Evolutionary conservation across 257 asterid genomes (phyloP).

Genomic region (Cynanchum wilfordii): DNA sequence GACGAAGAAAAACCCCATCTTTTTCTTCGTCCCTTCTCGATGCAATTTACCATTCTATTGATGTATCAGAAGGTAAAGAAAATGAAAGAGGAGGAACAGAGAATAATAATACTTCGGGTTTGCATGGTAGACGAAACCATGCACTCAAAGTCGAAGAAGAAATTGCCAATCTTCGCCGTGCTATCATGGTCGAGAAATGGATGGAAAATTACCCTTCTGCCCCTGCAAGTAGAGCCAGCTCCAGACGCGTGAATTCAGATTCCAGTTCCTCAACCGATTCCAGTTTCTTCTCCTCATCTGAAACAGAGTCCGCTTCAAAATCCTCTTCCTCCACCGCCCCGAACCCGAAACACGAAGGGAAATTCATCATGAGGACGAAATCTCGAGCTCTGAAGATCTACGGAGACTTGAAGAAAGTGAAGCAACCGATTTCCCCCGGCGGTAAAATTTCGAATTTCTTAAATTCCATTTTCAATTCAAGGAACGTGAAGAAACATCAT

Average conservation of each 20-base stretch:
- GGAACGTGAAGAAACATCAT: slow-evolving; percentile 37
- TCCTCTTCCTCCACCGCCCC: slow-evolving; percentile 18
- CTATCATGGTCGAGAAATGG: slow-evolving; percentile 79
- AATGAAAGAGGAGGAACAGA: slow-evolving; percentile 1
- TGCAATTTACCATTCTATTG: slow-evolving; percentile 71
- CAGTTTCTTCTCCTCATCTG: slow-evolving; percentile 56
- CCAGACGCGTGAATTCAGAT: slow-evolving; percentile 36
- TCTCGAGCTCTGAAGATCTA: slow-evolving; percentile 36
- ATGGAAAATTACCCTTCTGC: slow-evolving; percentile 38
- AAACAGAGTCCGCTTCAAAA: slow-evolving; percentile 47
- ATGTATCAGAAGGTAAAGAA: slow-evolving; percentile 33
- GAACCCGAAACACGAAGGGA: slow-evolving; percentile 22
- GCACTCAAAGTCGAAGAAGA: slow-evolving; percentile 42
- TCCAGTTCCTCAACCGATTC: slow-evolving; percentile 68
- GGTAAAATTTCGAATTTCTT: slow-evolving; percentile 50
- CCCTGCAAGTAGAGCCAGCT: slow-evolving; percentile 14
- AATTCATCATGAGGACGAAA: slow-evolving; percentile 33
- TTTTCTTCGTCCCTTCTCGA: slow-evolving; percentile 83
- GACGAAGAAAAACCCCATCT: slow-evolving; percentile 53
- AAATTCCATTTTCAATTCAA: slow-evolving; percentile 64
- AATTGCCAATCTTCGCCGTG: slow-evolving; percentile 57
- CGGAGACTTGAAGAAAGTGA: slow-evolving; percentile 37
- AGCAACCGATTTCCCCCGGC: slow-evolving; percentile 46
- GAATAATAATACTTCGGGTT: not conserved
- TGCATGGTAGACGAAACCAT: slow-evolving; percentile 16